phyloP scores from a whole-genome alignment of 805 yeast species.

The Wickerhamomyces rabaulensis region DNA sequence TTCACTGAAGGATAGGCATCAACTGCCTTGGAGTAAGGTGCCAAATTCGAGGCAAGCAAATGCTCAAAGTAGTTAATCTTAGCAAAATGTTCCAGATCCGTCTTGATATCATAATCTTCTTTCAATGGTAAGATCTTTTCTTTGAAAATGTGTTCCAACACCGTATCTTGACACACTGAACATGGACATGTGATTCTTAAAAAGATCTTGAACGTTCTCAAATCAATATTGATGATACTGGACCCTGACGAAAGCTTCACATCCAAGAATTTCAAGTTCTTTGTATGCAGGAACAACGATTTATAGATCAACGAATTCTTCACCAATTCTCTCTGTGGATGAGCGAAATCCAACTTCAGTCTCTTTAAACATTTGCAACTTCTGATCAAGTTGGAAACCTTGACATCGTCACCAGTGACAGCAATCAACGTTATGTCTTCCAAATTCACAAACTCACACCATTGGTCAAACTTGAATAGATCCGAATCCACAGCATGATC shows the following conservation, averaged over 20 bases:
- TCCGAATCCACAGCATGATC: slow-evolving; percentile 29
- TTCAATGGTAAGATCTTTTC: slow-evolving; percentile 29
- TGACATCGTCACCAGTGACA: slow-evolving; percentile 26
- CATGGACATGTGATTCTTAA: slow-evolving; percentile 18
- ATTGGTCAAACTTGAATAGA: slow-evolving; percentile 31
- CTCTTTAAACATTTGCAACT: slow-evolving; percentile 28
- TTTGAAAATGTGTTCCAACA: slow-evolving; percentile 27
- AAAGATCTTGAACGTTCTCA: slow-evolving; percentile 10
- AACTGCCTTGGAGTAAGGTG: slow-evolving; percentile 40
- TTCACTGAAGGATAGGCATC: slow-evolving; percentile 38
- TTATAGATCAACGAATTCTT: slow-evolving; percentile 28
- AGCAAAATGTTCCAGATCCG: slow-evolving; percentile 25
- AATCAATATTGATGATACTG: slow-evolving; percentile 16
- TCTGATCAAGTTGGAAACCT: slow-evolving; percentile 27
- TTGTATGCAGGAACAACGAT: slow-evolving; percentile 29
- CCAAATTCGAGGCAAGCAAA: slow-evolving; percentile 29
- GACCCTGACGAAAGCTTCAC: slow-evolving; percentile 24
- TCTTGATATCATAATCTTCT: slow-evolving; percentile 23
- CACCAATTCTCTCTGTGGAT: slow-evolving; percentile 28
- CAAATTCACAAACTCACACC: slow-evolving; percentile 30
- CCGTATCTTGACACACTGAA: slow-evolving; percentile 14
- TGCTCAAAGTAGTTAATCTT: slow-evolving; percentile 32
- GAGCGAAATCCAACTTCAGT: slow-evolving; percentile 35
- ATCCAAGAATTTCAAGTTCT: slow-evolving; percentile 33
- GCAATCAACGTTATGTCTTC: slow-evolving; percentile 38